A percentile compares a stretch with the other conserved stretches of the same genome.
These are phyloP conservation scores for Sarocladiaceae sp. DNA, from an alignment of 2,329 filamentous ascomycete genomes.

Conservation along the genomic window DNA sequence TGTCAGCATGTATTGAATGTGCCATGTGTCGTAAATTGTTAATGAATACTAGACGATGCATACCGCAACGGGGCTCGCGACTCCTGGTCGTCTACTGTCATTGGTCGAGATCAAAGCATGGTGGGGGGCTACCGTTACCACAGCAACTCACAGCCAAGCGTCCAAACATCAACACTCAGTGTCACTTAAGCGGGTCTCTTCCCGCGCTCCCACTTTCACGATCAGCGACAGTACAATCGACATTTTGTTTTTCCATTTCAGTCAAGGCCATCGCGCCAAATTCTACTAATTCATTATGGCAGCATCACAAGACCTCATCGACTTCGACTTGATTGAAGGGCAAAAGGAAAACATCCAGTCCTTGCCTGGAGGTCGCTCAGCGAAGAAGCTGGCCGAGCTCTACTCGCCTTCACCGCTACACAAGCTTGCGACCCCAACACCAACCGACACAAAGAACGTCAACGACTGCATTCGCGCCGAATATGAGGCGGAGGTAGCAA, in stretches of 20 bases:
- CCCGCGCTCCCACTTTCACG: not conserved
- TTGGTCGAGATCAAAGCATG: not conserved
- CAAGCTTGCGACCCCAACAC: conserved; percentile 58
- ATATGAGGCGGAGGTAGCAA: conserved; percentile 78
- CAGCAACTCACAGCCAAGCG: conserved; percentile 8
- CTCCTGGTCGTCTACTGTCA: not conserved
- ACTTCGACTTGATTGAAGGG: conserved; percentile 90
- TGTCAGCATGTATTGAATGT: too few species aligned
- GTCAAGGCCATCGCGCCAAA: not conserved
- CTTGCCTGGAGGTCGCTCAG: conserved; percentile 81
- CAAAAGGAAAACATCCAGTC: conserved; percentile 99
- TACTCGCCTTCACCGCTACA: conserved; percentile 65
- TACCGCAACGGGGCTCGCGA: too few species aligned
- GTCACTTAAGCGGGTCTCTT: not conserved
- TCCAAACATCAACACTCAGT: conserved; percentile 9
- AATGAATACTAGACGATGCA: too few species aligned
- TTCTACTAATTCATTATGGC: conserved; percentile 35
- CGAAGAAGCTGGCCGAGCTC: conserved; percentile 78
- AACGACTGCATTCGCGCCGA: conserved; percentile 77
- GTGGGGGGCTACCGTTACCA: conserved; percentile 8
- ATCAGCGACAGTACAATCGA: not conserved
- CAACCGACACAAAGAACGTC: conserved; percentile 68
- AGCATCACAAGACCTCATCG: conserved; percentile 49
- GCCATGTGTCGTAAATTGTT: too few species aligned
- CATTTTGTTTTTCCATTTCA: not conserved